A percentile compares a stretch with the other conserved stretches of the same genome.
Evolutionary conservation across 108 stramenopile genomes (phyloP).

Genomic region (Cyclotella kingstonii): DNA sequence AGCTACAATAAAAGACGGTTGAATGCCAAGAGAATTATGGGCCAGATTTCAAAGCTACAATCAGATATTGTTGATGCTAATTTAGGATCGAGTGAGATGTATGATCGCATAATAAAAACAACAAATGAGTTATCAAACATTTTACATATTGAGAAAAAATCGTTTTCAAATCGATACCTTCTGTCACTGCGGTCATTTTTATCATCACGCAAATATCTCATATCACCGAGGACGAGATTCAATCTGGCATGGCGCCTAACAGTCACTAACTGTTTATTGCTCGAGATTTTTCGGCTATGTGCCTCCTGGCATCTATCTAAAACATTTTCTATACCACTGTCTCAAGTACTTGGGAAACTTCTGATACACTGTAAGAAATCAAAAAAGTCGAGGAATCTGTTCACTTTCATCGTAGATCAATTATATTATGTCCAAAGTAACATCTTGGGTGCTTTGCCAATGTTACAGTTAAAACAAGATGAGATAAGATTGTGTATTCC

Average conservation of each 20-base stretch:
- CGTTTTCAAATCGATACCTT: slow-evolving; percentile 28
- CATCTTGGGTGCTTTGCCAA: slow-evolving; percentile 27
- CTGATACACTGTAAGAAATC: slow-evolving; percentile 40
- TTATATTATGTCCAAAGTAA: slow-evolving; percentile 33
- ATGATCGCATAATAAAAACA: slow-evolving; percentile 51
- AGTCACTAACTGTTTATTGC: slow-evolving; percentile 52
- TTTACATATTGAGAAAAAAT: slow-evolving; percentile 37
- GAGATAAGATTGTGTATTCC: slow-evolving; percentile 49
- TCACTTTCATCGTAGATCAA: slow-evolving; percentile 37
- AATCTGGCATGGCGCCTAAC: slow-evolving; percentile 61
- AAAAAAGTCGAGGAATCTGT: slow-evolving; percentile 28
- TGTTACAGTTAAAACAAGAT: slow-evolving; percentile 35
- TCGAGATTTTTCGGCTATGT: slow-evolving; percentile 54
- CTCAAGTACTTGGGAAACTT: slow-evolving; percentile 36
- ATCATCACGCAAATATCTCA: slow-evolving; percentile 38
- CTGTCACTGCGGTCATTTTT: slow-evolving; percentile 25
- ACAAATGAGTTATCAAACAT: slow-evolving; percentile 43
- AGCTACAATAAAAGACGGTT: slow-evolving; percentile 32
- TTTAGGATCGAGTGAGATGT: slow-evolving; percentile 43
- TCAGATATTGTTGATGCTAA: slow-evolving; percentile 18
- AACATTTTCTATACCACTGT: slow-evolving; percentile 41
- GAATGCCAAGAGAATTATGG: slow-evolving; percentile 31
- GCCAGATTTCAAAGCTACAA: slow-evolving; percentile 43
- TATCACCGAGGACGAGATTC: slow-evolving; percentile 64
- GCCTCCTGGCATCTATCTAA: slow-evolving; percentile 54